Evolutionary conservation across 2,329 filamentous ascomycete species (phyloP), one percentile per base, ranked within the genome.

Genomic region (Aureobasidium sp.): DNA sequence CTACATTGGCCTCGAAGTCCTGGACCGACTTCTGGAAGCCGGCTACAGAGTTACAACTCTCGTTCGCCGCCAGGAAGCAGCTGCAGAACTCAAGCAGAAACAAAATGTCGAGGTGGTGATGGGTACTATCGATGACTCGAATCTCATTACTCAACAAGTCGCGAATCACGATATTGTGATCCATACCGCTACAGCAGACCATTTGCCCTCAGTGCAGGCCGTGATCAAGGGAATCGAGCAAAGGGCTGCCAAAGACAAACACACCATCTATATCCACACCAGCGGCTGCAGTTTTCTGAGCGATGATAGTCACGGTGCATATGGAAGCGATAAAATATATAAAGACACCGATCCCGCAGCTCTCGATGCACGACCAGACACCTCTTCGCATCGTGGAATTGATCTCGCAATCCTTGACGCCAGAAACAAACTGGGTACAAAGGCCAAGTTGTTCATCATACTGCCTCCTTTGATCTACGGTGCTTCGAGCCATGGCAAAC

Each of bases 141-240:
- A 70, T 2, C 64, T 76, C 16, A 77, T 79, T 65, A 69, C 69
- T 5, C 68, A 75, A 37, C 70, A 77, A 21, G 68, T 72, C 1
- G 53, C 69, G 2, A 63, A 72, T 27, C 71, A 72, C 63, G 78
- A 81, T 55, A 75, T 79, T 9, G 69, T 77, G 42, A 70, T 82
- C 59, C 78, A 81, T 67, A 79, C 76, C 8, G 79, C 79, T 13
- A 79, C 77, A 4, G 77, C 78, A 4, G 79, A 81, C 68, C 74
- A 81, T 62, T 67, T 78, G 21, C 75, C 76, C 11, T 77, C 74
- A 13, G 78, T 73, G 1, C 65, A 77, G 65, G 77, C 78, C 16
- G 71, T 82, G 11, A 67, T 81, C 4, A 72, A 74, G 9, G 79
- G 77, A 8, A 67, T 81, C 55, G 65, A 72, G 52, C 65, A 74